Base-by-base conservation (phyloP, 2,329 filamentous ascomycete species). In the Truncatella angustata region DNA sequence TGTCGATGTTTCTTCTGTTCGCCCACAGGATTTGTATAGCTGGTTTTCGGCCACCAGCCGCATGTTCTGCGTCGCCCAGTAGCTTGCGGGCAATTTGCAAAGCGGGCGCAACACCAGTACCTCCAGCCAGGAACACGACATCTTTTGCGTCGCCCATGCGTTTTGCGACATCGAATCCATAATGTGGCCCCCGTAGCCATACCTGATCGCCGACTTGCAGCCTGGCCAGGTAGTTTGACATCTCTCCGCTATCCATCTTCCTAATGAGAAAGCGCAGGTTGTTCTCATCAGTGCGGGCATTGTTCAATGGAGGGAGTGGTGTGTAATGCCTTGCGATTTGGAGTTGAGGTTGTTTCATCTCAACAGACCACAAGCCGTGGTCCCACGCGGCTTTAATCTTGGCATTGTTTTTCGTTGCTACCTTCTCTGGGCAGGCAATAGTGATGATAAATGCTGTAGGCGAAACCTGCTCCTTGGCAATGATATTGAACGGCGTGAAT, bases 291-390 rank as follows among this genome's bases (percentile, higher is more conserved):
- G 68, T 60, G 6, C 56, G 55, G 50, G 30, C 53, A 12, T 64
- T 62, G n/a, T 67, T 60, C 2, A 39, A 23, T 0, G 84, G 79
- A 0, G 91, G 93, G 0, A 99, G 75, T 1, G 93, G 91, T 4
- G 94, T 97, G 70, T 99, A 99, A 53, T 91, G 86, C 56, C 94
- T 77, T 39, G 90, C 90, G 60, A 99, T 96, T 71, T 97, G 92
- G 52, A 97, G 73, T 67, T 96, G 86, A 2, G 94, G 94, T 72
- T 97, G 94, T 73, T 96, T 96, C 65, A 96, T 85, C 73, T 97
- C 88, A 30, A 97, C 87, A 56, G 87, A 91, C 88, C 91, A 96
- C 37, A 95, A 78, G 4, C 88, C 87, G 51, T 81, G 76, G 39
- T 70, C 69, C 81, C 84, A 86, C 21, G 76, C 76, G 10, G 71